Conservation (phyloP, 2,329 filamentous ascomycete genomes). For the Ophiostoma sp. region DNA sequence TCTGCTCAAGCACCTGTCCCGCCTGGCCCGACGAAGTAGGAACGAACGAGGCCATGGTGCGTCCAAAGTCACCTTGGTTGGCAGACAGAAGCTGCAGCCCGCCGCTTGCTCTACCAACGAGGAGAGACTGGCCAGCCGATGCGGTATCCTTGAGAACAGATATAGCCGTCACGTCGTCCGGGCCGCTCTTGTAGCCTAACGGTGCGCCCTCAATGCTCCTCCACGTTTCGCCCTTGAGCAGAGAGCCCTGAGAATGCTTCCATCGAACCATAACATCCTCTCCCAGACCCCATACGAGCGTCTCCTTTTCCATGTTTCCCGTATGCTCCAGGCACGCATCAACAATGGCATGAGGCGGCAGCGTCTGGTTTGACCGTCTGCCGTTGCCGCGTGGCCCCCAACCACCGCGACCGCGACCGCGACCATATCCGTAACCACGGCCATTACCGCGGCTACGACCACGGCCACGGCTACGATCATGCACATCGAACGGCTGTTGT, state of each 20-base stretch:
- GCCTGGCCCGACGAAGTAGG: not conserved
- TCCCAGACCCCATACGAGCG: slow-evolving; percentile 47
- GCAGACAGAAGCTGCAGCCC: not conserved
- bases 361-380: not conserved
- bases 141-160: not conserved
- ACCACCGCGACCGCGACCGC: too few species aligned
- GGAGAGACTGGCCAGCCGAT: not conserved
- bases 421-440: not conserved
- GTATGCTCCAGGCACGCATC: not conserved
- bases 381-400: not conserved
- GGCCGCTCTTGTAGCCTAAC: not conserved
- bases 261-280: slow-evolving; percentile 45
- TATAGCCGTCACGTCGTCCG: not conserved
- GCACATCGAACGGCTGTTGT: slow-evolving; percentile 7
- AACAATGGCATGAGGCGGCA: not conserved
- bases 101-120: not conserved
- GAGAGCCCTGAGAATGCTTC: slow-evolving; percentile 26
- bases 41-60: not conserved
- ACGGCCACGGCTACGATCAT: slow-evolving; percentile 31
- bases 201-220: not conserved
- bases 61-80: not conserved
- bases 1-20: not conserved
- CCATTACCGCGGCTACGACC: slow-evolving; percentile 28
- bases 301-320: slow-evolving; percentile 33
- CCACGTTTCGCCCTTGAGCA: not conserved